Evolutionary conservation across 768 basidiomycete genomes (phyloP), one percentile per base, ranked within the genome.

Genomic region (Naganishia friedmannii): DNA sequence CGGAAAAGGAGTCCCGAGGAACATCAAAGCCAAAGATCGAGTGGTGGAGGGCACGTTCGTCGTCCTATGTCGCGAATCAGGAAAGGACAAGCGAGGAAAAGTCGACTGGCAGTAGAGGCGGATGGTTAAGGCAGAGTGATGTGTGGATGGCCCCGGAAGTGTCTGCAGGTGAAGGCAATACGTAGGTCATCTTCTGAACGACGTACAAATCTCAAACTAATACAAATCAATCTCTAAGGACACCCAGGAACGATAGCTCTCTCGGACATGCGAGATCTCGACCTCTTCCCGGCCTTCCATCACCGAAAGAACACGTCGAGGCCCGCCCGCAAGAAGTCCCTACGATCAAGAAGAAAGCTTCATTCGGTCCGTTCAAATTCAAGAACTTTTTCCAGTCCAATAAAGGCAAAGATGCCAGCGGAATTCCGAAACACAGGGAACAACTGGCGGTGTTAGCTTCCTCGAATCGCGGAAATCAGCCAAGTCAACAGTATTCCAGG

Each of bases 131-230:
- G n/a, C 60, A 63, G 39, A 63, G 60, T 17, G 60, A 63, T 29
- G 60, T 63, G 37, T 63, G 60, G 60, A 63, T 63, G 60, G 32
- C 57, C 1, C 39, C 60, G 39, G 60, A 63, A 28, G 60, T 26
- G 13, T 13, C 46, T 17, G 23, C 10, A 10, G 28, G 8, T 39
- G 42, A 46, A 4, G 37, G 42, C 9, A 45, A 28, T 46, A 23
- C 42, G 60, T 63, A n/a, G 6, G 60, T 63, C 1, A 12, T 21
- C 4, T 21, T 26, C 5, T 29, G 4, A 21, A 6, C 9, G 26
- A 29, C 29, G 19, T 51, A n/a, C 7, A 21, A 2, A 32, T 3
- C 31, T 4, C 31, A 13, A 8, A 55, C 32, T 28, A 26, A 29
- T 3, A 29, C 26, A 31, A 29, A 32, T 29, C 29, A 2, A 55